Base-by-base conservation (phyloP, 441 rosid genomes). In the Manihot esculenta region DNA sequence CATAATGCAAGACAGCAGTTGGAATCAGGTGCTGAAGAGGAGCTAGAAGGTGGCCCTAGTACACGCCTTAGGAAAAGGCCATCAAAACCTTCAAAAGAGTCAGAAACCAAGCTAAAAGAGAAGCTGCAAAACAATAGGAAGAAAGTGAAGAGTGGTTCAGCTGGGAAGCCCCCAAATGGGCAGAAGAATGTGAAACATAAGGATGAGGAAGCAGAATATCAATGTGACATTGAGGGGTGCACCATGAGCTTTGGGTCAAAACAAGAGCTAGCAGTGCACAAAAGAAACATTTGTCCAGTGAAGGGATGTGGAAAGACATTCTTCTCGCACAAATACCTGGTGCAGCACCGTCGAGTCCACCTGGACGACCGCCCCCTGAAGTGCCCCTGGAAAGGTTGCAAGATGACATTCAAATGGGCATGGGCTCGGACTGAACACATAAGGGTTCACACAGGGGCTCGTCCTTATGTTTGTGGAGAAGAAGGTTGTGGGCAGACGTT, bases 341-440 rank as follows among this genome's bases (percentile, higher is more conserved):
- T 96, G 83, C 99, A 96, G 87, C 99, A 93, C 72, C 86, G 85
- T 0, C 82, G 97, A 48, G 98, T 96, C 66, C 99, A 96, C 74
- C 54, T 74, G 35, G 97, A 93, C 35, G 99, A 93, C n/a, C 92
- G 99, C 30, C 98, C 99, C n/a, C 90, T 96, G 24, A 93, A 96
- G 83, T 96, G 99, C 76, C 99, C 99, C 0, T 96, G 99, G 99
- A 96, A 90, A 67, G 98, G 99, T 45, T 96, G 99, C 79, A 91
- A 90, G 84, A 93, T 92, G 98, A 77, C 97, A 21, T 96, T 96
- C 82, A 96, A 96, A 79, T 96, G 98, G 98, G 94, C 98, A 30
- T 96, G 99, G 99, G 97, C 99, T 5, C 79, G 98, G 49, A 96
- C 99, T 0, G 98, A 96, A 73, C 99, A 96, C 77, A 80, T 92